Evolutionary conservation across 2,329 filamentous ascomycete species (phyloP), one percentile per base, ranked within the genome.

Genomic region (Sporothrix pseudoabietina): DNA sequence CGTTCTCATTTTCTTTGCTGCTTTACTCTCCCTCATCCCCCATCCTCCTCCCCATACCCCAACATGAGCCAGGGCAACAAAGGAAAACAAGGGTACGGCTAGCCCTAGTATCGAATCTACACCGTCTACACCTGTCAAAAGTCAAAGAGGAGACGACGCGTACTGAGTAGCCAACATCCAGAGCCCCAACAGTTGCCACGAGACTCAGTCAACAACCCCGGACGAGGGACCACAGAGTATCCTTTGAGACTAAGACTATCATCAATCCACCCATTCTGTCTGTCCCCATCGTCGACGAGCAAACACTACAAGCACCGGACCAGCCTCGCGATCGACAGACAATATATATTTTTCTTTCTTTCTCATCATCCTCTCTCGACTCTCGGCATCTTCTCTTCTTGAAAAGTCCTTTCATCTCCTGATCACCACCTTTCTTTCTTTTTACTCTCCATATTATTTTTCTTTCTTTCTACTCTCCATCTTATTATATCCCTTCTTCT

Each of bases 241-340:
- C 52, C 7, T 4, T 54, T n/a, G 5, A 49, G 12, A 14, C 44
- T 49, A 19, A n/a, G n/a, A n/a, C n/a, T n/a, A n/a, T 49, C 44
- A 10, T 19, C 12, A 19, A 14, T 19, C 44, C 44, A 49, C 4
- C 44, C 44, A 12, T 49, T 49, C 8, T 35, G 3, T 7, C 7
- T 35, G 35, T 35, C 35, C 41, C 49, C 49, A 52, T 52, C 54
- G 26, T 30, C 54, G 22, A 26, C 16, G 26, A 57, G 22, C n/a
- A 22, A 57, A 57, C n/a, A n/a, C 30, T 57, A 57, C 30, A 57
- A 57, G 54, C 54, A 57, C 49, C 9, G 22, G 22, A 22, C 54
- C 54, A 57, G 54, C 54, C 54, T 57, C 54, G 26, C 54, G 54
- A 57, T 57, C 54, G 54, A 57, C 54, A 57, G 54, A 57, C 54